Base-by-base conservation (phyloP, 139 green algal genomes). In the Dunaliella sp. region DNA sequence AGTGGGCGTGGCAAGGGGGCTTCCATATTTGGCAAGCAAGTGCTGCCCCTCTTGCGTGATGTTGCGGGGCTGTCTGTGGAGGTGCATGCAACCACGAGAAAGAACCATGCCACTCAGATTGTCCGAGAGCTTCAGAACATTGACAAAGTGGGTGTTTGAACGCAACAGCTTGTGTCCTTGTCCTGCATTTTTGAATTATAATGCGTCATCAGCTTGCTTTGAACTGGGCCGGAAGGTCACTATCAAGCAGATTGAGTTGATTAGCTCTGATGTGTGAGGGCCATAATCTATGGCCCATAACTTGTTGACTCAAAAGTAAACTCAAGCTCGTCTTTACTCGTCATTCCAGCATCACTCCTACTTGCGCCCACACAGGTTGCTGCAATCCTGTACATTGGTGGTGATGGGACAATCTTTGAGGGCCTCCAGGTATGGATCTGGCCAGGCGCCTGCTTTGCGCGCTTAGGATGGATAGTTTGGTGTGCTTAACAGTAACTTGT, bases 381-480 rank as follows among this genome's bases (percentile, higher is more conserved):
- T 81, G 34, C 91, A 1, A 30, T 96, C 30, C 72, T 95, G 48
- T 87, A 90, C 75, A 89, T 95, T 25, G 94, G 95, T 0, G 95
- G 95, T 0, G 95, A 97, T 80, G 95, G 95, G 25, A 96, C 95
- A 0, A 81, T 94, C 48, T 91, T 87, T 85, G 95, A 97, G 82
- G 91, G 87, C 3, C 38, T 97, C 78, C 94, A 97, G 93, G 94
- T 93, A 37, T 21, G 77, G 2, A n/a, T n/a, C n/a, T n/a, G n/a
- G n/a, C n/a, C n/a, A n/a, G n/a, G n/a, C n/a, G n/a, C n/a, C n/a
- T n/a, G n/a, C n/a, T n/a, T n/a, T n/a, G n/a, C n/a, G n/a, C n/a
- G n/a, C n/a, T n/a, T n/a, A n/a, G n/a, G n/a, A n/a, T n/a, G n/a
- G n/a, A n/a, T n/a, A n/a, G n/a, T n/a, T n/a, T n/a, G n/a, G n/a